Evolutionary conservation across 257 asterid genomes (phyloP), one percentile per base, ranked within the genome.

Genomic region (Datura wrightii): DNA sequence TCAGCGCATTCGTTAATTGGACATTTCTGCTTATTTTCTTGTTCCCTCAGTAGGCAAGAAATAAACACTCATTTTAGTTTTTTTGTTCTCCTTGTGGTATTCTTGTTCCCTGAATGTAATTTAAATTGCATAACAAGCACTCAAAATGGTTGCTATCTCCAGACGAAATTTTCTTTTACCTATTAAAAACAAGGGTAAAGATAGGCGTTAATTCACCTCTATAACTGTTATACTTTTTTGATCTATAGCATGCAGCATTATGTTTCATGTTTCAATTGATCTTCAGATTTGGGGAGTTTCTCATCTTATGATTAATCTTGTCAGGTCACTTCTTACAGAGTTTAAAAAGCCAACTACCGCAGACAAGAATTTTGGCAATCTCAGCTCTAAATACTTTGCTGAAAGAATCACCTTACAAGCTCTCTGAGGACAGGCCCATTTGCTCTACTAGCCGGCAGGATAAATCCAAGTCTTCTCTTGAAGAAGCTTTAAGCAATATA

Each of bases 341-440:
- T 93, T 92, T 97, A 89, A 97, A 92, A 92, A 97, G 99, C 85
- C 98, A 93, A 88, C 97, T 97, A 72, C 99, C 99, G 36, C 99
- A 97, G 94, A 95, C 99, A 39, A 91, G 99, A 89, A 95, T 97
- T 88, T 92, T 97, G 82, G 98, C 99, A 14, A 97, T 97, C 89
- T 95, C 99, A 79, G 99, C 98, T 88, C 93, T 97, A 76, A 97
- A 97, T 87, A 94, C 95, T 16, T 94, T 97, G 84, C 90, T 97
- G 86, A 95, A 97, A 88, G 98, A 97, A 90, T 97, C 99, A 41
- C 98, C 99, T 44, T 93, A 95, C 91, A 97, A 92, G 87, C 86
- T 86, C 80, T 86, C 97, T 71, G 95, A 87, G 58, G 89, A 85
- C 83, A 78, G 39, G n/a, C 3, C 90, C 85, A 83, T 76, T 81